These are phyloP conservation scores for Paspalum vaginatum DNA, from an alignment of 176 grass and related monocot genomes.

Conservation along the genomic window DNA sequence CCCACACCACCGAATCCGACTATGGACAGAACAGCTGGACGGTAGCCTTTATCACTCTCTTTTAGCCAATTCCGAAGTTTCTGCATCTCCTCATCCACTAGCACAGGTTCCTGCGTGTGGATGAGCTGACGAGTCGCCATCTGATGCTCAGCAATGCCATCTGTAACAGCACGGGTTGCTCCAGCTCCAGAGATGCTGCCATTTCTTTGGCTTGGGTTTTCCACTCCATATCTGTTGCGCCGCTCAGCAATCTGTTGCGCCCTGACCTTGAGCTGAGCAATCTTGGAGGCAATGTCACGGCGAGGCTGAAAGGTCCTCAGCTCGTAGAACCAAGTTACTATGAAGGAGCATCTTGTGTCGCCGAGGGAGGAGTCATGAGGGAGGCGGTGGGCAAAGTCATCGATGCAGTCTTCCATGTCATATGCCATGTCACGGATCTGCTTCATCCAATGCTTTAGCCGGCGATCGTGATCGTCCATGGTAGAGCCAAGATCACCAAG, in stretches of 20 bases:
- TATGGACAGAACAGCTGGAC: neutral
- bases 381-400: conserved; percentile 20
- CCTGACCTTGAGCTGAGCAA: conserved; percentile 5
- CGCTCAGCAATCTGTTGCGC: conserved; percentile 1
- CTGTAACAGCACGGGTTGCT: neutral
- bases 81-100: neutral
- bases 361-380: neutral
- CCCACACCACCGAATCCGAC: neutral
- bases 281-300: neutral
- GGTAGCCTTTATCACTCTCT: no score
- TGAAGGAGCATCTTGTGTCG: neutral
- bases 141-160: conserved; percentile 11
- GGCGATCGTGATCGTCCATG: neutral
- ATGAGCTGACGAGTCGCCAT: neutral
- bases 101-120: neutral
- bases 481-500: neutral
- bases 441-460: conserved; percentile 29
- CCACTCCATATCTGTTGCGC: neutral
- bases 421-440: neutral
- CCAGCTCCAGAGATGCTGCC: neutral
- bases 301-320: neutral
- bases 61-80: neutral
- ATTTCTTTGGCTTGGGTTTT: neutral
- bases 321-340: neutral
- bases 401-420: neutral